Percentiles rank a stretch among this genome's conserved stretches.
Conservation (phyloP, 139 green algal genomes). For the Chlorella sp. region DNA sequence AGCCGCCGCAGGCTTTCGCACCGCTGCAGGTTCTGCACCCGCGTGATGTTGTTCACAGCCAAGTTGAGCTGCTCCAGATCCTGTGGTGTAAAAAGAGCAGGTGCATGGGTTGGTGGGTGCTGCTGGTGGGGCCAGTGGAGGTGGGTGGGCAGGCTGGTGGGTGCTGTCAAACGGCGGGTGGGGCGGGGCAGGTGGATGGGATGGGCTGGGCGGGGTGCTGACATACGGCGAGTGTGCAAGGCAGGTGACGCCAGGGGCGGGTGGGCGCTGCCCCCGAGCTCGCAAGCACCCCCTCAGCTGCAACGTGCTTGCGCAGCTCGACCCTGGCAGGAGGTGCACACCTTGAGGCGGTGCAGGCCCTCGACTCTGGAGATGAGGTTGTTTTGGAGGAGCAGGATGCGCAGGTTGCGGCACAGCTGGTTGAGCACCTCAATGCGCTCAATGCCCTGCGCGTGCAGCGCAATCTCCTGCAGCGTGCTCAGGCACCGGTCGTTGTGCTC, state of each 20-base stretch:
- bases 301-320: too few relatives aligned
- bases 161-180: background rate
- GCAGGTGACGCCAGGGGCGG: background rate
- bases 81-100: constrained; percentile 54
- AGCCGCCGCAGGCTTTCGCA: constrained; percentile 92
- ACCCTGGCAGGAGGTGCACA: background rate
- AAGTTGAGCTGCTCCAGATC: constrained; percentile 93
- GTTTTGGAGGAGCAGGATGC: constrained; percentile 94
- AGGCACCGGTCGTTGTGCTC: constrained; percentile 93
- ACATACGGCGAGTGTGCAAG: too few relatives aligned
- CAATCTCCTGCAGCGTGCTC: constrained; percentile 87
- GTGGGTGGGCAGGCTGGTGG: background rate
- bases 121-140: background rate
- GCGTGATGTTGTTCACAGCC: constrained; percentile 91
- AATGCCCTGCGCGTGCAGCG: constrained; percentile 91
- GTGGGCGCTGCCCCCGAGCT: background rate
- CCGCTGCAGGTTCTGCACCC: constrained; percentile 87
- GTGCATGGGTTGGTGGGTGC: background rate
- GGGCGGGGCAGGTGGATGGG: background rate
- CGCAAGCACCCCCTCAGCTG: too few relatives aligned
- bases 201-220: background rate
- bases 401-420: constrained; percentile 78
- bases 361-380: constrained; percentile 91
- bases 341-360: constrained; percentile 92
- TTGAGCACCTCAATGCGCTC: constrained; percentile 88